Percentiles rank a stretch among this genome's conserved stretches.
These are phyloP conservation scores for Aquilaria sinensis DNA, from an alignment of 345 rosid genomes.

Conservation along the genomic window DNA sequence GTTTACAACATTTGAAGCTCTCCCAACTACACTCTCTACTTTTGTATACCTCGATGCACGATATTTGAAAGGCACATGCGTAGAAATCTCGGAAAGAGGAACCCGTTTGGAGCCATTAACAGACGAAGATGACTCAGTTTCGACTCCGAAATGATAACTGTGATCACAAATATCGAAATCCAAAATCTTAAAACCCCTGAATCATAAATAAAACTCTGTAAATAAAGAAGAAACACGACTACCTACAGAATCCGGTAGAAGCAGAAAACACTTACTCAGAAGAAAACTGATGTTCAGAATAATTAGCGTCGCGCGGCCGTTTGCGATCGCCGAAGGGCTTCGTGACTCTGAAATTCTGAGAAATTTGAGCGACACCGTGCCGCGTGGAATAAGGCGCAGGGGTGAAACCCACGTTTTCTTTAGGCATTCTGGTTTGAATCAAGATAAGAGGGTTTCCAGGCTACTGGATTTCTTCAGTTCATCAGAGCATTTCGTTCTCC, in stretches of 20 bases:
- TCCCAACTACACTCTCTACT: conserved; percentile 8
- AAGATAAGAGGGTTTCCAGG: neutral
- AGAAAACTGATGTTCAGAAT: conserved; percentile 17
- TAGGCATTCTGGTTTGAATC: neutral
- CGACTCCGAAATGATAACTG: conserved; percentile 26
- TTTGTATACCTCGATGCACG: conserved; percentile 10
- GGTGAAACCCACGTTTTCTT: conserved; percentile 9
- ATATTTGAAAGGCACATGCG: conserved; percentile 28
- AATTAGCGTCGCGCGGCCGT: conserved; percentile 33
- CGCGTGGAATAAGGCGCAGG: neutral
- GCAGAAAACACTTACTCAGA: conserved; percentile 24
- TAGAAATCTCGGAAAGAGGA: conserved; percentile 54
- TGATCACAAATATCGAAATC: conserved; percentile 5
- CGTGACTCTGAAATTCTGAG: conserved; percentile 54
- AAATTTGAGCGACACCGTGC: conserved; percentile 27
- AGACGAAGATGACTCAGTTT: conserved; percentile 15
- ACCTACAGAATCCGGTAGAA: neutral
- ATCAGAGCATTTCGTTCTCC: neutral
- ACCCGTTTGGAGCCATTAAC: conserved; percentile 25
- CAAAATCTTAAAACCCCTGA: neutral
- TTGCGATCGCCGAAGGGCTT: conserved; percentile 66
- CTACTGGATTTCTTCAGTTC: too few species aligned
- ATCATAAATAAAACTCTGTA: neutral
- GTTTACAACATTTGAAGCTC: conserved; percentile 10
- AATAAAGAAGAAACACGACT: neutral